Conservation (phyloP, 1,284 basidiomycete genomes). For the Apiotrichum gamsii region DNA sequence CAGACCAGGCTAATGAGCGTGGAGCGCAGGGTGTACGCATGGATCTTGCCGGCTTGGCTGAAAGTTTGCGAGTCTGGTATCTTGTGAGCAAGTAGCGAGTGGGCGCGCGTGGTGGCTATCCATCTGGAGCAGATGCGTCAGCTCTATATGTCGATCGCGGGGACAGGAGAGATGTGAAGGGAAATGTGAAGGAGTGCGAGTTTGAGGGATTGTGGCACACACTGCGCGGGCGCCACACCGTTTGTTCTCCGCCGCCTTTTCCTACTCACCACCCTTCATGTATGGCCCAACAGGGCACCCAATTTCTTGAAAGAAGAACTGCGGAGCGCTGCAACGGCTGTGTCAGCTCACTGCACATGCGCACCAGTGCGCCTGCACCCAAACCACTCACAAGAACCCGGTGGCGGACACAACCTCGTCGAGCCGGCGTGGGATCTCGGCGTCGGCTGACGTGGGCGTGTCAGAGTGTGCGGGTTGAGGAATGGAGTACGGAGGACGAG, state of each 20-base stretch:
- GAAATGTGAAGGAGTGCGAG: too few species aligned
- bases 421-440: conserved; percentile 20
- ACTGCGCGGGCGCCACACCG: background rate
- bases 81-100: too few species aligned
- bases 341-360: too few species aligned
- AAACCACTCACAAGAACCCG: conserved; percentile 40
- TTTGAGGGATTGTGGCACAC: too few species aligned
- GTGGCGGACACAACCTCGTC: conserved; percentile 15
- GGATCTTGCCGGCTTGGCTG: conserved; percentile 3
- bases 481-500: too few species aligned
- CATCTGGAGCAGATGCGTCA: too few species aligned
- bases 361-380: too few species aligned
- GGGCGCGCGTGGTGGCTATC: too few species aligned
- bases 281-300: conserved; percentile 31
- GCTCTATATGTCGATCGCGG: too few species aligned
- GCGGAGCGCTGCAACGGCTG: conserved; percentile 26
- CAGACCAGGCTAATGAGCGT: conserved; percentile 5
- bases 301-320: conserved; percentile 33
- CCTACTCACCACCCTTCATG: conserved; percentile 28
- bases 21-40: conserved; percentile 2
- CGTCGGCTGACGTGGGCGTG: conserved; percentile 30
- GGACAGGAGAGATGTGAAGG: too few species aligned
- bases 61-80: conserved; percentile 5
- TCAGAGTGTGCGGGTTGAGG: too few species aligned
- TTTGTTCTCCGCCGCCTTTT: background rate